These are phyloP conservation scores for Ricinus communis DNA, from an alignment of 345 rosid genomes.

Conservation along the genomic window DNA sequence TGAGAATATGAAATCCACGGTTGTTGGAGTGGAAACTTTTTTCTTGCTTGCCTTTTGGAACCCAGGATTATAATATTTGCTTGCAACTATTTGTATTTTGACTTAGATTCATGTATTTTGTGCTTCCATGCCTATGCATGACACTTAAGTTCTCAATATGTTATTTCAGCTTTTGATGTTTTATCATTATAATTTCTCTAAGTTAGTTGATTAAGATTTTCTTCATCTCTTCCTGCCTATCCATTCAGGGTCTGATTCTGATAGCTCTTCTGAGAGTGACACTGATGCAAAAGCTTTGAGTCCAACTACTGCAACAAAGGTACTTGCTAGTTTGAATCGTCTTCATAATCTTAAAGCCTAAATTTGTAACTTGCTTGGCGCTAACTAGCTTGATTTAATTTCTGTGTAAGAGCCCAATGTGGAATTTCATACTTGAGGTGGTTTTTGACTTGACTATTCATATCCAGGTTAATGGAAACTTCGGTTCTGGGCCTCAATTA, in stretches of 20 bases:
- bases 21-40: not conserved
- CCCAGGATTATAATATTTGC: not conserved
- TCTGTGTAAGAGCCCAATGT: not conserved
- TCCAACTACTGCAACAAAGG: slow-evolving; percentile 44
- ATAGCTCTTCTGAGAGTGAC: slow-evolving; percentile 59
- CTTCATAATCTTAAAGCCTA: not conserved
- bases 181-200: no score
- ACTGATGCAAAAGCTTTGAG: slow-evolving; percentile 46
- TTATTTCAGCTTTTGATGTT: not conserved
- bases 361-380: not conserved
- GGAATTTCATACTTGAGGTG: not conserved
- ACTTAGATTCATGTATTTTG: not conserved
- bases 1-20: not conserved
- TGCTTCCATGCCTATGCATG: not conserved
- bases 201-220: no score
- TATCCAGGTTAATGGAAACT: slow-evolving; percentile 46
- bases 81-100: not conserved
- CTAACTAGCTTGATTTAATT: not conserved
- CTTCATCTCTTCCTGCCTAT: slow-evolving; percentile 7
- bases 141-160: not conserved
- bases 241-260: slow-evolving; percentile 56
- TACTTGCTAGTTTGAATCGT: slow-evolving; percentile 22
- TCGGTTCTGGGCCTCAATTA: slow-evolving; percentile 41
- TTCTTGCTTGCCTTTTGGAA: not conserved
- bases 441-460: slow-evolving; percentile 3